A percentile compares a stretch with the other conserved stretches of the same genome.
Evolutionary conservation across 441 rosid species (phyloP).

Genomic region (Erodium texanum): DNA sequence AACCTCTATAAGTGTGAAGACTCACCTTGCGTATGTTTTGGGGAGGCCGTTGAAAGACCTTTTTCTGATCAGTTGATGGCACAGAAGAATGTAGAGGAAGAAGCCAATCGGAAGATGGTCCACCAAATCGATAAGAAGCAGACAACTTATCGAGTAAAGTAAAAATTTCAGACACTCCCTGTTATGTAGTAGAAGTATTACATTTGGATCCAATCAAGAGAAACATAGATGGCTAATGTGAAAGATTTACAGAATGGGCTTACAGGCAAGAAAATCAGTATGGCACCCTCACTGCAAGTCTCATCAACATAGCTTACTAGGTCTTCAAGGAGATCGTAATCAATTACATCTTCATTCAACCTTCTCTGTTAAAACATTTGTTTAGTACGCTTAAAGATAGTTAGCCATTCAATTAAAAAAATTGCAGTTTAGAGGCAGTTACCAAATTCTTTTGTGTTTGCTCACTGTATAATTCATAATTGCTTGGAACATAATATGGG

Average conservation of each 20-base stretch:
- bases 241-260: constrained; percentile 25
- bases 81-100: constrained; percentile 85
- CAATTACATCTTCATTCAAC: constrained; percentile 75
- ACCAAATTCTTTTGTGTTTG: constrained; percentile 77
- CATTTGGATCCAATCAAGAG: not conserved
- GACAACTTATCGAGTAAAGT: constrained; percentile 61
- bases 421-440: constrained; percentile 19
- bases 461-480: constrained; percentile 55
- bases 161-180: constrained; percentile 79
- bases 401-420: constrained; percentile 1
- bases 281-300: constrained; percentile 68
- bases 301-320: constrained; percentile 78
- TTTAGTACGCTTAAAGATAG: constrained; percentile 14
- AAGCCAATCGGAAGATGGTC: constrained; percentile 74
- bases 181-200: constrained; percentile 23
- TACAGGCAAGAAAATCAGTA: constrained; percentile 84
- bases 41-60: constrained; percentile 72
- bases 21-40: constrained; percentile 65
- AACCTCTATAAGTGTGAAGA: constrained; percentile 15
- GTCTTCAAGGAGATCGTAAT: constrained; percentile 89
- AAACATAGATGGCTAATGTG: not conserved
- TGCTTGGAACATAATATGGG: constrained; percentile 51
- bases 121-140: constrained; percentile 81
- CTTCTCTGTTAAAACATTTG: constrained; percentile 45
- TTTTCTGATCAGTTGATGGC: constrained; percentile 68